Conservation (phyloP, 768 basidiomycete genomes). For the Amanita subjunquillea region DNA sequence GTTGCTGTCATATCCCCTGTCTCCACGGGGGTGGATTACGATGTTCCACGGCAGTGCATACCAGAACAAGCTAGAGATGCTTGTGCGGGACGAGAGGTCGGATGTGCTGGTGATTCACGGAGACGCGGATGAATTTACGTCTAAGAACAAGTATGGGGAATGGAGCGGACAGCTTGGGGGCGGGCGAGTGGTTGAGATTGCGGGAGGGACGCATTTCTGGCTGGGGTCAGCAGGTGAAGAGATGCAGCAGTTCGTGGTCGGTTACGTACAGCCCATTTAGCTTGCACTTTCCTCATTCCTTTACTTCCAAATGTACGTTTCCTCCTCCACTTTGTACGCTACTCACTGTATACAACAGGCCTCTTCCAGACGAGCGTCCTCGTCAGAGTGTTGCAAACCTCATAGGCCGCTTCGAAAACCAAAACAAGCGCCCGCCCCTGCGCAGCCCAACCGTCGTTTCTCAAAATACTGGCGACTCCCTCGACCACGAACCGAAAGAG, state of each 20-base stretch:
- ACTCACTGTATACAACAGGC: conserved; percentile 35
- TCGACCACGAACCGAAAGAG: conserved; percentile 59
- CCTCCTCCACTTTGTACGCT: not conserved
- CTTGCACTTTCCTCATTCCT: not conserved
- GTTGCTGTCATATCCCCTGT: conserved; percentile 69
- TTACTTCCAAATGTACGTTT: conserved; percentile 1
- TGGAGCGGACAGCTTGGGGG: conserved; percentile 32
- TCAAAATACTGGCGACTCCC: conserved; percentile 51
- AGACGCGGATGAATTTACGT: conserved; percentile 64
- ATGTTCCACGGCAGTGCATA: conserved; percentile 55
- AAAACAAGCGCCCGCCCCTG: conserved; percentile 56
- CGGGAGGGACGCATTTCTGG: conserved; percentile 64
- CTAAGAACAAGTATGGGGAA: conserved; percentile 35
- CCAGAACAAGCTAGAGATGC: conserved; percentile 33
- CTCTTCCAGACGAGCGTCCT: conserved; percentile 80
- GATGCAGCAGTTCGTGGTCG: conserved; percentile 17
- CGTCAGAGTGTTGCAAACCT: conserved; percentile 83
- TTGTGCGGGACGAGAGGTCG: conserved; percentile 34
- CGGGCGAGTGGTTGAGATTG: conserved; percentile 26
- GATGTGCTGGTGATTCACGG: conserved; percentile 60
- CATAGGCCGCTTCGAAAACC: conserved; percentile 81
- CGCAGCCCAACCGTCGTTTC: conserved; percentile 63
- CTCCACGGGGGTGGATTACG: conserved; percentile 57
- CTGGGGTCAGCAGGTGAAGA: conserved; percentile 20
- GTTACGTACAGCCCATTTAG: conserved; percentile 4